Conservation (phyloP, 1,284 basidiomycete species). For the Apiotrichum domesticum region DNA sequence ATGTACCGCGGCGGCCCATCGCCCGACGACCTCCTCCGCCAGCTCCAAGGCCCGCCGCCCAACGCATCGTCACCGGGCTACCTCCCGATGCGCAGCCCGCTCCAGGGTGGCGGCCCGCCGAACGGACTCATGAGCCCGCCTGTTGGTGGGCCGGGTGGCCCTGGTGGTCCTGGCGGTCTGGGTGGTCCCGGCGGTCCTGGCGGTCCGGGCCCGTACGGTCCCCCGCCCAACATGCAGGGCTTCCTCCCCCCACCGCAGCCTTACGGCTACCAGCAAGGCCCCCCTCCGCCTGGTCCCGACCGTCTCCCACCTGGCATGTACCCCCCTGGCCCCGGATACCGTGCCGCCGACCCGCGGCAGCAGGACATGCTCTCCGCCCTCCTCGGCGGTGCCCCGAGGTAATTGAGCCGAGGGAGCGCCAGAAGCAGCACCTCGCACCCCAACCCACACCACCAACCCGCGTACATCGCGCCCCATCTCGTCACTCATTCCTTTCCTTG, state of each 20-base stretch:
- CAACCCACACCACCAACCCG: too few species aligned
- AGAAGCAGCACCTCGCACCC: too few species aligned
- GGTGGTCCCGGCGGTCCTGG: neutral
- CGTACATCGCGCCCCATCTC: too few species aligned
- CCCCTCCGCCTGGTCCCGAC: neutral
- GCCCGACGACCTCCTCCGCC: constrained; percentile 20
- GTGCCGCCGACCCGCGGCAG: constrained; percentile 9
- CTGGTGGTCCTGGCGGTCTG: neutral
- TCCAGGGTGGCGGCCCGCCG: neutral
- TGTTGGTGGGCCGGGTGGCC: neutral
- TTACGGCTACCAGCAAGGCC: constrained; percentile 8
- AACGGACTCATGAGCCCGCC: neutral
- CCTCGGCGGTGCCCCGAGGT: constrained; percentile 1
- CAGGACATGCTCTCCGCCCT: constrained; percentile 41
- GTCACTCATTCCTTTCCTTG: neutral
- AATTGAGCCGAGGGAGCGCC: neutral
- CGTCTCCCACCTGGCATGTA: constrained; percentile 10
- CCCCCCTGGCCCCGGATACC: neutral
- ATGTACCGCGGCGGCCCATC: constrained; percentile 13
- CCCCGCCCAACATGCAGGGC: constrained; percentile 14
- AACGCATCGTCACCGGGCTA: constrained; percentile 4
- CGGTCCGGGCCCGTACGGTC: neutral
- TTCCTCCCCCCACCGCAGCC: constrained; percentile 17
- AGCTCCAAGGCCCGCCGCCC: constrained; percentile 6
- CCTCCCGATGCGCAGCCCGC: constrained; percentile 8